phyloP scores from a whole-genome alignment of 2,329 filamentous ascomycete species.

The Paramyrothecium roridum region DNA sequence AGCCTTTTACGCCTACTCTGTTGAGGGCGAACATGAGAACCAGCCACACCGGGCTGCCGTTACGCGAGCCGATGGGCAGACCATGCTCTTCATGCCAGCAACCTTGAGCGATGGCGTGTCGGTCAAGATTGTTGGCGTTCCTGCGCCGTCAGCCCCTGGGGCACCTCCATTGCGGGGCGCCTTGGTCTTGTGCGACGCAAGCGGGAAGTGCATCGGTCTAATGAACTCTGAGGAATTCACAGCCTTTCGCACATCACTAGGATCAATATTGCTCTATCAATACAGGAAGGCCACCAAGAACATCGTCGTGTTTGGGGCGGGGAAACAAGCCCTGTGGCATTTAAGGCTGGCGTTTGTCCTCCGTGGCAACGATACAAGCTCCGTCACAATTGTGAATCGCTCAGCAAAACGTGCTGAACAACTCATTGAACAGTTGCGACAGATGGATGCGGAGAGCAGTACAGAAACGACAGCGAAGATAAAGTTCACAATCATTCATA shows the following conservation, averaged over 20 bases:
- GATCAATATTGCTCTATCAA: constrained; percentile 59
- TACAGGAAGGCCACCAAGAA: constrained; percentile 34
- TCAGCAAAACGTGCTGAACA: constrained; percentile 6
- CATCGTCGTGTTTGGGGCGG: constrained; percentile 65
- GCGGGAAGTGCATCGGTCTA: constrained; percentile 35
- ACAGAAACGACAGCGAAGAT: not conserved
- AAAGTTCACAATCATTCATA: constrained; percentile 15
- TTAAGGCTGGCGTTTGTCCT: constrained; percentile 62
- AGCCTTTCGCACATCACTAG: constrained; percentile 64
- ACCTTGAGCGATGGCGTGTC: too few species aligned
- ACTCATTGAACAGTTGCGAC: constrained; percentile 4
- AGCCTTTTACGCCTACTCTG: too few species aligned
- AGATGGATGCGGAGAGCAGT: too few species aligned
- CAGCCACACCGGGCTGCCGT: too few species aligned
- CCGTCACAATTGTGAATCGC: constrained; percentile 26
- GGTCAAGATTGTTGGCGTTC: too few species aligned
- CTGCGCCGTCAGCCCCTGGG: too few species aligned
- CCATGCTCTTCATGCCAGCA: too few species aligned
- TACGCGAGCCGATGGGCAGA: too few species aligned
- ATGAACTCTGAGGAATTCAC: constrained; percentile 66
- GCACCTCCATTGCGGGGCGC: constrained; percentile 9
- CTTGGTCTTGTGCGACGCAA: constrained; percentile 9
- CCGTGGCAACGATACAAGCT: constrained; percentile 16
- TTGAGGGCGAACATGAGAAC: too few species aligned
- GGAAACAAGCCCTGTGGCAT: constrained; percentile 71